Evolutionary conservation across 139 green algal genomes (phyloP), one percentile per base, ranked within the genome.

Genomic region (Pycnococcus provasolii): DNA sequence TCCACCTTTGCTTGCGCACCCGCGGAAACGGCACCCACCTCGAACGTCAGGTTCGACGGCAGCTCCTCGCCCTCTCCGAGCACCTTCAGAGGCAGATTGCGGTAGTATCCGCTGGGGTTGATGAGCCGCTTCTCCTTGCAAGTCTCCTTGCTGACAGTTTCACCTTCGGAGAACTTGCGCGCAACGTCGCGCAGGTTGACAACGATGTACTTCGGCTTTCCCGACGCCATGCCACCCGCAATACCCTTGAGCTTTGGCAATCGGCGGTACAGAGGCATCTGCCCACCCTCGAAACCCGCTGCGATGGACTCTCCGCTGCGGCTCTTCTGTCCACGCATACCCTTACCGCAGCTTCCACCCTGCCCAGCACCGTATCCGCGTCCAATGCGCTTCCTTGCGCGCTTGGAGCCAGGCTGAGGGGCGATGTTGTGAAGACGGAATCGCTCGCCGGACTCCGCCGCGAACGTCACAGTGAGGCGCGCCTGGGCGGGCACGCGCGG

Each of bases 171-270:
- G 41, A 70, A 26, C 64, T 62, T 62, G 42, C 5, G 11, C 2
- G 79, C 73, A 9, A 98, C 74, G 45, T 95, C 79, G 2, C 66
- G 59, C 53, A 99, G 67, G 81, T 99, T 98, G 41, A 99, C 74
- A 2, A 82, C 81, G 1, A 94, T 81, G 53, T 87, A 96, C 68
- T 95, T 87, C 42, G 86, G 79, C 71, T 89, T 66, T 41, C 90
- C 93, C 37, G 86, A 84, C 37, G 78, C 61, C 89, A 96, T 99
- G 73, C 91, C 90, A 74, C 93, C 93, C 4, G 88, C 88, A 84
- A 99, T 99, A 74, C 93, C 93, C 60, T 82, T 85, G 8, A 98
- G 81, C 85, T 99, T 99, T 48, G 93, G 93, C 45, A 98, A 79
- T 3, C 88, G 79, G 41, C 93, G 78, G 86, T 98, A 97, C 39